A percentile compares a stretch with the other conserved stretches of the same genome.
phyloP scores from a whole-genome alignment of 768 basidiomycete species.

The Coprinellus micaceus region DNA sequence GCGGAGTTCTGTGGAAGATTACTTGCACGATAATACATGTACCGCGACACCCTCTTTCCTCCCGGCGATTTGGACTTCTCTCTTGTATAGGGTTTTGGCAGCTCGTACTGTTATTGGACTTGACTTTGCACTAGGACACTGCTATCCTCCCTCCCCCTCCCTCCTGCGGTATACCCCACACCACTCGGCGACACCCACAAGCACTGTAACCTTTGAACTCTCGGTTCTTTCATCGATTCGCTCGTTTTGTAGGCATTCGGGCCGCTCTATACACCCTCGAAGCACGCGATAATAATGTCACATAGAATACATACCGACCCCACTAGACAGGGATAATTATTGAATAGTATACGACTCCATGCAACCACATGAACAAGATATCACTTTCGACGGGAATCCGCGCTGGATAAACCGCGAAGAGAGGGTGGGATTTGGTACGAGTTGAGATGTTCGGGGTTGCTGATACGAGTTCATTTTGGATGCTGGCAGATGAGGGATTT shows the following conservation, averaged over 20 bases:
- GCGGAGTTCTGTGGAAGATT: too few species aligned
- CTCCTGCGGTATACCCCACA: too few species aligned
- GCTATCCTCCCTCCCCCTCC: too few species aligned
- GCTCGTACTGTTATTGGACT: neutral
- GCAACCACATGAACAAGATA: constrained; percentile 34
- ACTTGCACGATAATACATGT: neutral
- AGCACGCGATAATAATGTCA: neutral
- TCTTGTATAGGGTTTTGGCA: neutral
- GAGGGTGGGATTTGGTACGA: constrained; percentile 15
- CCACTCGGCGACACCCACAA: too few species aligned
- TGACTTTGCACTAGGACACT: neutral
- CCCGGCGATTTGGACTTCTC: neutral
- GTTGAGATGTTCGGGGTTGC: constrained; percentile 15
- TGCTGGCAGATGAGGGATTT: neutral
- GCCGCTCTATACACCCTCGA: too few species aligned
- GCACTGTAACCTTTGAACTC: too few species aligned
- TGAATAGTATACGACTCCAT: constrained; percentile 29
- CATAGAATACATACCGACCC: neutral
- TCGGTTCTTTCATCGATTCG: too few species aligned
- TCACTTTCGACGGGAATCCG: neutral
- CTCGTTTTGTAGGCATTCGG: too few species aligned
- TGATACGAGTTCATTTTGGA: constrained; percentile 13
- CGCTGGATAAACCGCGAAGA: too few species aligned
- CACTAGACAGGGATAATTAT: neutral
- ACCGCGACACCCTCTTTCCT: neutral